Percentiles rank a stretch among this genome's conserved stretches.
These are phyloP conservation scores for Leishmania mexicana DNA, from an alignment of 208 protist species.

Conservation along the genomic window DNA sequence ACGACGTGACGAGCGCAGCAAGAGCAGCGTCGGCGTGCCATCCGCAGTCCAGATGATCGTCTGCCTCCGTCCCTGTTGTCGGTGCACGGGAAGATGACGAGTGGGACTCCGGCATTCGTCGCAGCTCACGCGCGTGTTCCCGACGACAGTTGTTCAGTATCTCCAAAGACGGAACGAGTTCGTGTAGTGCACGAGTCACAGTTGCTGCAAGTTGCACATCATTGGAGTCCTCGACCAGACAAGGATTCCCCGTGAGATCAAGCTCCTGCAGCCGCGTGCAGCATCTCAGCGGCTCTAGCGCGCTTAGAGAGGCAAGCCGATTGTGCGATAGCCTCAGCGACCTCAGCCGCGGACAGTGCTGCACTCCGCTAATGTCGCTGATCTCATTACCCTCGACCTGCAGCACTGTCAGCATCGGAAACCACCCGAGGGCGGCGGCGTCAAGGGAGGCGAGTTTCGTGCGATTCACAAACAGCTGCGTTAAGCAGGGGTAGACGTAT, in stretches of 20 bases:
- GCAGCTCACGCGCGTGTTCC: neutral
- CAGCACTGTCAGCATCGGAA: slow-evolving; percentile 73
- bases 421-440: slow-evolving; percentile 40
- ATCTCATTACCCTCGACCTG: slow-evolving; percentile 80
- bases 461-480: slow-evolving; percentile 79
- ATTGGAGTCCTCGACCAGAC: slow-evolving; percentile 7
- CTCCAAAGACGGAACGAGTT: slow-evolving; percentile 26
- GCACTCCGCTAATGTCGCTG: slow-evolving; percentile 54
- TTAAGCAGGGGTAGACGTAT: slow-evolving; percentile 47
- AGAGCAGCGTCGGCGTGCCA: neutral
- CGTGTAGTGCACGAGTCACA: neutral
- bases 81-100: neutral
- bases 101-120: neutral
- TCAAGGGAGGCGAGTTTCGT: slow-evolving; percentile 45
- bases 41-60: neutral
- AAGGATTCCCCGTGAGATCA: slow-evolving; percentile 67
- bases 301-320: slow-evolving; percentile 33
- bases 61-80: neutral
- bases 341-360: slow-evolving; percentile 58
- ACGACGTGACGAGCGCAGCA: neutral
- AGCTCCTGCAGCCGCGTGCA: slow-evolving; percentile 50
- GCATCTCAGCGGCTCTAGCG: slow-evolving; percentile 46
- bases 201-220: neutral
- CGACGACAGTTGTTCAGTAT: slow-evolving; percentile 42
- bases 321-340: slow-evolving; percentile 69